Base-by-base conservation (phyloP, 768 basidiomycete species). In the Rhizopogon vinicolor region DNA sequence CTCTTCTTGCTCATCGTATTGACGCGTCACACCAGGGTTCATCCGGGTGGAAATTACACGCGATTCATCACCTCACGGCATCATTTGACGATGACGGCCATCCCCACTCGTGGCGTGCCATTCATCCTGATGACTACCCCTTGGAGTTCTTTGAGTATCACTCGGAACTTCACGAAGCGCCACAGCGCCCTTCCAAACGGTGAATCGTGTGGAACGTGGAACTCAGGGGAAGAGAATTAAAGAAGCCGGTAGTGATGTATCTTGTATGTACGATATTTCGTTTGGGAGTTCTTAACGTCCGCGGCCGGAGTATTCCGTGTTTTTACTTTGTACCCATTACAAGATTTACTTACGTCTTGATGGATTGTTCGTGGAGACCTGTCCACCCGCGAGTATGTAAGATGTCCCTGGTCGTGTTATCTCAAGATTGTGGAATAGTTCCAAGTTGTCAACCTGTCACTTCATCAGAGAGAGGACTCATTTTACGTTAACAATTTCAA, bases 31-130 rank as follows among this genome's bases (percentile, higher is more conserved):
- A 19, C 22, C 19, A 49, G 48, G 48, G 48, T 19, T 9, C 14
- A 37, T 49, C 48, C 13, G 48, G 48, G 16, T 49, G 48, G 48
- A 49, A 37, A 9, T 22, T 49, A 49, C 48, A 49, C 25, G 48
- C 48, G 2, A 49, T 49, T 14, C 48, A 49, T 1, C 48, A 49
- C 22, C 48, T 49, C 14, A 49, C 48, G 14, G 31, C 35, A 22
- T 49, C 35, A 8, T 49, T 49, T 37, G 75, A 79, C 53, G 70
- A 62, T 39, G 76, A 78, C 43, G 77, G 75, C 8, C 77, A 75
- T 28, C 81, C 85, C 1, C 78, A 74, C 12, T 76, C 75, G 50
- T 90, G 81, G 79, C 74, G 78, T 53, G 89, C 88, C 9, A 78
- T 91, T 59, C 87, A 90, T 59, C 77, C 75, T 2, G 58, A 63